These are phyloP conservation scores for Micractinium sp. DNA, from an alignment of 139 green algal genomes.

Conservation along the genomic window DNA sequence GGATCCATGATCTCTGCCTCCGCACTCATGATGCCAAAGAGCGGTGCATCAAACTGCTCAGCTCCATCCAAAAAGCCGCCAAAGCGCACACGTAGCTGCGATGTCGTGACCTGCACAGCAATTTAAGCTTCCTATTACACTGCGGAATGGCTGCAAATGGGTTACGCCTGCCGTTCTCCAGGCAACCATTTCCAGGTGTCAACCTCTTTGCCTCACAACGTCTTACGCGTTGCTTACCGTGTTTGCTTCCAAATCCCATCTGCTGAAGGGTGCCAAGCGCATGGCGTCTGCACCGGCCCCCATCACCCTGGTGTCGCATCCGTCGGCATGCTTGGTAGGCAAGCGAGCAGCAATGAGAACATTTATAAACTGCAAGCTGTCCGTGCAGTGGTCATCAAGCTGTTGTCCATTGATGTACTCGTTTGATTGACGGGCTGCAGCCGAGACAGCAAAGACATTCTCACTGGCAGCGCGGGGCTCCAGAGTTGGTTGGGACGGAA, in stretches of 20 bases:
- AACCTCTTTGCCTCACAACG: too few species aligned
- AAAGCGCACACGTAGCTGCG: not conserved
- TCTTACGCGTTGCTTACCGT: not conserved
- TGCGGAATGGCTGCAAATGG: too few species aligned
- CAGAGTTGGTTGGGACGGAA: too few species aligned
- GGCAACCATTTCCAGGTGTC: not conserved
- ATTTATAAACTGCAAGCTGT: not conserved
- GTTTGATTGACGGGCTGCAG: not conserved
- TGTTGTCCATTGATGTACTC: not conserved
- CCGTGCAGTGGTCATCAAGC: too few species aligned
- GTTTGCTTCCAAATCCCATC: slow-evolving; percentile 18
- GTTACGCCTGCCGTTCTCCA: not conserved
- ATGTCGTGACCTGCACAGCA: slow-evolving; percentile 4
- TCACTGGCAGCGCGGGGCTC: not conserved
- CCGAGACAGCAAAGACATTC: not conserved
- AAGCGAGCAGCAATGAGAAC: not conserved
- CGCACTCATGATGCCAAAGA: slow-evolving; percentile 62
- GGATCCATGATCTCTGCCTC: slow-evolving; percentile 77
- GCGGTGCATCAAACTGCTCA: slow-evolving; percentile 69
- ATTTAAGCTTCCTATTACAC: too few species aligned
- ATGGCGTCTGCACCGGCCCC: not conserved
- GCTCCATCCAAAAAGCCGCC: slow-evolving; percentile 27
- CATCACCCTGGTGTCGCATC: not conserved
- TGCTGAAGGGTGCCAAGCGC: not conserved
- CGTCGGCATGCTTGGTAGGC: not conserved